phyloP scores from a whole-genome alignment of 441 rosid species.

The Populus tomentosa region DNA sequence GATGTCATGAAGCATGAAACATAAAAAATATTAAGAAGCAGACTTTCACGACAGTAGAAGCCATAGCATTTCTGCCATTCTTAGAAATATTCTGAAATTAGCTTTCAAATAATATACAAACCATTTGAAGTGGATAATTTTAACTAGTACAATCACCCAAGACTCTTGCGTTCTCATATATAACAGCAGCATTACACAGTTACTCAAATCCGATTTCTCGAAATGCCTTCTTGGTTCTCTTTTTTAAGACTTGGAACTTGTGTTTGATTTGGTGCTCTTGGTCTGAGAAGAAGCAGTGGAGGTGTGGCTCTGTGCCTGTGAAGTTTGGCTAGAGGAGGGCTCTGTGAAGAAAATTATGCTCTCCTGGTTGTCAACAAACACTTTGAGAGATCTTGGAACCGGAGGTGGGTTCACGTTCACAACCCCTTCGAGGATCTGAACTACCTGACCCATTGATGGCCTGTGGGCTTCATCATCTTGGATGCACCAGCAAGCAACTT shows the following conservation, averaged over 20 bases:
- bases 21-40: too few relatives aligned
- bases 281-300: slow-evolving; percentile 28
- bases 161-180: too few relatives aligned
- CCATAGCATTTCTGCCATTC: background rate
- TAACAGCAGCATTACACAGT: too few relatives aligned
- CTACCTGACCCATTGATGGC: slow-evolving; percentile 73
- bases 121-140: too few relatives aligned
- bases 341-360: slow-evolving; percentile 52
- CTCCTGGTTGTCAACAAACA: slow-evolving; percentile 39
- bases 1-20: too few relatives aligned
- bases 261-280: slow-evolving; percentile 27
- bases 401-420: slow-evolving; percentile 48
- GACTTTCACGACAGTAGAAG: too few relatives aligned
- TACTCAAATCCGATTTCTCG: too few relatives aligned
- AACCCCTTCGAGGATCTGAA: slow-evolving; percentile 75
- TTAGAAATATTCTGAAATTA: too few relatives aligned
- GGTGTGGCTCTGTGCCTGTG: slow-evolving; percentile 23
- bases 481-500: slow-evolving; percentile 72
- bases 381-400: slow-evolving; percentile 50
- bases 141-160: too few relatives aligned
- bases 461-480: slow-evolving; percentile 65
- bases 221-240: background rate
- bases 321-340: slow-evolving; percentile 38
- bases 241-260: slow-evolving; percentile 12
- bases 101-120: too few relatives aligned